phyloP scores from a whole-genome alignment of 78 protist genomes.

The Dictyostelium intermedium region DNA sequence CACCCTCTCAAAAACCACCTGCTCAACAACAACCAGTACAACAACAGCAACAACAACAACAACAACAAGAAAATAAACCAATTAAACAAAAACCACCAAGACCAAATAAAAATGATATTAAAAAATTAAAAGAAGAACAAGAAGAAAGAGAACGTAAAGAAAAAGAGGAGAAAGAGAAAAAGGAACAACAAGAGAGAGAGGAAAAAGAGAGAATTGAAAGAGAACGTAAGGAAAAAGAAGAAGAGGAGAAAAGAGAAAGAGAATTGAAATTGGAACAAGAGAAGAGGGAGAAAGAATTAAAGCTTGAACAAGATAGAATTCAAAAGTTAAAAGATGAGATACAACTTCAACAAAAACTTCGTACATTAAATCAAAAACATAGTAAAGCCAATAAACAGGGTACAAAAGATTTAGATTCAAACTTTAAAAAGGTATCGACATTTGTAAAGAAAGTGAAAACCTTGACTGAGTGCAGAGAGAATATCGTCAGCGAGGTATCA shows the following conservation, averaged over 20 bases:
- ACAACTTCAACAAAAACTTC: not conserved
- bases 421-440: conserved; percentile 35
- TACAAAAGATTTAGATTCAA: conserved; percentile 29
- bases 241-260: not conserved
- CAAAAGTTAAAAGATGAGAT: conserved; percentile 22
- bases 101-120: not conserved
- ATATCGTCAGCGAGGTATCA: not conserved
- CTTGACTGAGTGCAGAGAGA: conserved; percentile 20
- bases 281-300: not conserved
- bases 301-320: conserved; percentile 26
- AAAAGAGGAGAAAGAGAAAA: not conserved
- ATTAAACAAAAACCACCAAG: not conserved
- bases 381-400: not conserved
- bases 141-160: conserved; percentile 1
- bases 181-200: not conserved
- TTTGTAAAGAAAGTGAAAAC: conserved; percentile 49
- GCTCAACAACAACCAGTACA: not conserved
- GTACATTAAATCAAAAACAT: not conserved
- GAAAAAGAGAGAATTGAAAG: not conserved
- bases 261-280: conserved; percentile 14
- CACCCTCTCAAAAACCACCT: not conserved
- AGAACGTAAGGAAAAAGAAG: not conserved
- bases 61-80: not conserved
- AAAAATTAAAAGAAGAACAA: conserved; percentile 4
- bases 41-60: not conserved